Base-by-base conservation (phyloP, 2,329 filamentous ascomycete species). In the Dactylellina leptospora region DNA sequence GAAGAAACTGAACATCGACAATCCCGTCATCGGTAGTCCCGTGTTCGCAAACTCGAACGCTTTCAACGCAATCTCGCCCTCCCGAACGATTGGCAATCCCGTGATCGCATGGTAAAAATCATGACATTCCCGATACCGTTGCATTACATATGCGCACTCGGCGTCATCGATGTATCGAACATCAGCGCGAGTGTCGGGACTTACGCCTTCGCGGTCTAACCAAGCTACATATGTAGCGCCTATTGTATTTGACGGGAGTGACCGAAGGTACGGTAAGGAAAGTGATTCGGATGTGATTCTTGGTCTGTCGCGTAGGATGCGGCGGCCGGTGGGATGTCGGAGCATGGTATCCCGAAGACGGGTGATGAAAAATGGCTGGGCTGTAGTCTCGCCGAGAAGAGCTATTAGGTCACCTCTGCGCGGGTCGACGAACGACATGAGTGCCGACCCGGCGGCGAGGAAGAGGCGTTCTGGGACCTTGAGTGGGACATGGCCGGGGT, bases 81-180 rank as follows among this genome's bases (percentile, higher is more conserved):
- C 95, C n/a, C 92, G 86, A 74, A 96, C 89, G 42, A 96, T 87
- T 0, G 95, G 95, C 50, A 99, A 81, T 0, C 93, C 93, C 0
- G 93, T 96, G 56, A 99, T 83, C 0, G 95, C 93, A 80, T 99
- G 95, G 82, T 96, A 97, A 81, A 99, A 97, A 80, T 99, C 95
- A 80, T 99, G 95, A 75, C 90, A 96, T 81, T 99, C 95, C 74
- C 95, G 88, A 81, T 99, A 99, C 59, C 95, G 87, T 83, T 97
- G 95, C 90, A 99, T 96, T 16, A 97, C 95, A 82, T 97, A 99
- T 33, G 95, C 95, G 79, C 93, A 96, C 81, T 99, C 95, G 76
- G 90, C 88, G 78, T 97, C 89, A 80, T 97, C 93, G 74, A 99
- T 92, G 82, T 96, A 97, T 56, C 90, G 87, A 40, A 99, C 95